Conservation (phyloP, 352 stramenopile species). For the Peronosclerospora sorghi region DNA sequence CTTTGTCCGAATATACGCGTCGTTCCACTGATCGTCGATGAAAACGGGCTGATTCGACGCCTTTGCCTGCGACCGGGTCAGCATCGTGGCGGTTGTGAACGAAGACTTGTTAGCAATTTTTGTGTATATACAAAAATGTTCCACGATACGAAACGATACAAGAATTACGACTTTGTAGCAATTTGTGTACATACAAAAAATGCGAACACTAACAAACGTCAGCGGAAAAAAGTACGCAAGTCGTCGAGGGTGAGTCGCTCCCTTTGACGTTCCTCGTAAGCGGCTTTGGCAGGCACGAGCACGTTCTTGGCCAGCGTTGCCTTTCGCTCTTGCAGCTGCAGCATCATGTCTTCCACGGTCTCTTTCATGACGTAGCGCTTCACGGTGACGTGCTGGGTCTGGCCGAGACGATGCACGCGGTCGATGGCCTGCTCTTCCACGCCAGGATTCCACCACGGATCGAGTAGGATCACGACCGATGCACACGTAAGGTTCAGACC, state of each 20-base stretch:
- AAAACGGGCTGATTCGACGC: slow-evolving; percentile 61
- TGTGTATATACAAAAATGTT: too few species aligned
- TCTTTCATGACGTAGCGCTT: slow-evolving; percentile 83
- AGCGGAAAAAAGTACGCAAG: slow-evolving; percentile 54
- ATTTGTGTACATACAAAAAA: not conserved
- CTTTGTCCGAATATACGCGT: slow-evolving; percentile 72
- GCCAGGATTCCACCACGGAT: slow-evolving; percentile 91
- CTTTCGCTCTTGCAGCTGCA: slow-evolving; percentile 86
- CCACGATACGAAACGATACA: too few species aligned
- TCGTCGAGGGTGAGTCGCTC: slow-evolving; percentile 59
- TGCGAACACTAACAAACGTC: not conserved
- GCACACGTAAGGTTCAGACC: slow-evolving; percentile 87
- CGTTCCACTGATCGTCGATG: slow-evolving; percentile 76
- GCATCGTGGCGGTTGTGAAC: slow-evolving; percentile 24
- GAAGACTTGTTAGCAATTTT: too few species aligned
- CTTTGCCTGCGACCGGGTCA: slow-evolving; percentile 57
- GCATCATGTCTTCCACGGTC: slow-evolving; percentile 88
- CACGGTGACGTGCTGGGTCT: slow-evolving; percentile 76
- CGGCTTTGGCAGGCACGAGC: slow-evolving; percentile 38
- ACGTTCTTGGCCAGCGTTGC: slow-evolving; percentile 76
- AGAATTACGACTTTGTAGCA: too few species aligned
- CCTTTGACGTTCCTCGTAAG: slow-evolving; percentile 21
- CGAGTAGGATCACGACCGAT: slow-evolving; percentile 82
- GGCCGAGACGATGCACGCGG: slow-evolving; percentile 83
- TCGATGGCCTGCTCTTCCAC: slow-evolving; percentile 92